Conservation (phyloP, 768 basidiomycete species). For the Boletus tomentosulus region DNA sequence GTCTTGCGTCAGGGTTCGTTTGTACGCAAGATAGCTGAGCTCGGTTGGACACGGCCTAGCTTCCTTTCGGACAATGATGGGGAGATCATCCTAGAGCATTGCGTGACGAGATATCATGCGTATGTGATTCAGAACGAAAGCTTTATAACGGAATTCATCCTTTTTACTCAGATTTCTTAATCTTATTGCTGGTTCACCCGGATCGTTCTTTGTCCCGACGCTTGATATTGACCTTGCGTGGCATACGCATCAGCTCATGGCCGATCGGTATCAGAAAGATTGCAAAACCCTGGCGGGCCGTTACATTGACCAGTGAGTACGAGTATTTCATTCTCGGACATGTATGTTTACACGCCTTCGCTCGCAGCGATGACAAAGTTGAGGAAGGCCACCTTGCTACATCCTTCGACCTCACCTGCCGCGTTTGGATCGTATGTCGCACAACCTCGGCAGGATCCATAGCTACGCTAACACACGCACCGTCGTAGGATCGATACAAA, state of each 20-base stretch:
- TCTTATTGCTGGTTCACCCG: slow-evolving; percentile 43
- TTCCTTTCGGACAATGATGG: slow-evolving; percentile 39
- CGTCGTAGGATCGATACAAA: slow-evolving; percentile 39
- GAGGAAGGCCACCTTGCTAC: slow-evolving; percentile 41
- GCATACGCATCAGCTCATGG: slow-evolving; percentile 65
- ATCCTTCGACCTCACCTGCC: slow-evolving; percentile 48
- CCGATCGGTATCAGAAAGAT: slow-evolving; percentile 39
- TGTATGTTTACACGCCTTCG: not conserved
- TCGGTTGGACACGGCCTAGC: slow-evolving; percentile 45
- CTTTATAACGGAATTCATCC: not conserved
- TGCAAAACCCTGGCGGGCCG: slow-evolving; percentile 38
- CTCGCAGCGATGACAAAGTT: slow-evolving; percentile 47
- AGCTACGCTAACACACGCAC: not conserved
- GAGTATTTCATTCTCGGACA: too few relatives aligned
- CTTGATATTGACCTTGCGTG: slow-evolving; percentile 69
- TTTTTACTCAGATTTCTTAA: slow-evolving; percentile 40
- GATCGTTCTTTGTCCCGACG: slow-evolving; percentile 50
- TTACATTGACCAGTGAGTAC: slow-evolving; percentile 52
- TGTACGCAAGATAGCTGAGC: slow-evolving; percentile 47
- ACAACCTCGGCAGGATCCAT: not conserved
- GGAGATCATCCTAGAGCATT: slow-evolving; percentile 42
- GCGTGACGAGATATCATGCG: slow-evolving; percentile 55
- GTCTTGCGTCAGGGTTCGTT: slow-evolving; percentile 55
- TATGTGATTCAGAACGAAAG: slow-evolving; percentile 19
- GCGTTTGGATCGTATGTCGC: slow-evolving; percentile 39